Base-by-base conservation (phyloP, 2,329 filamentous ascomycete genomes). In the Aureobasidium sp. region DNA sequence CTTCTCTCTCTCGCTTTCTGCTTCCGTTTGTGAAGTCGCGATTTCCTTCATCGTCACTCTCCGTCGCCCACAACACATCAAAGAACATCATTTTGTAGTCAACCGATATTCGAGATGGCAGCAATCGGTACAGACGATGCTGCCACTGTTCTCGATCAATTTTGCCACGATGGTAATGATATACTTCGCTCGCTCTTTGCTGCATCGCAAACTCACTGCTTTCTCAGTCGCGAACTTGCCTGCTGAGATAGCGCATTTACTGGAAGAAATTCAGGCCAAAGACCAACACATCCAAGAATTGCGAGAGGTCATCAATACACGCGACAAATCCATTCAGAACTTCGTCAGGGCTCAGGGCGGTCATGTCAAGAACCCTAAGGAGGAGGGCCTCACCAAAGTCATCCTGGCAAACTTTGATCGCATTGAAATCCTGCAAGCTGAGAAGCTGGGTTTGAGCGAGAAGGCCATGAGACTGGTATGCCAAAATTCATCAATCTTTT, bases 221-320 rank as follows among this genome's bases (percentile, higher is more conserved):
- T 9, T 12, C 27, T 5, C 65, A 80, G 87, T 88, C 24, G 86
- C 88, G 69, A 94, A 94, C 70, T 81, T 93, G 32, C 89, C 89
- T 65, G 88, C 90, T 66, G 90, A 94, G 75, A 86, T 94, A 64
- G 86, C 87, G 24, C 92, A 92, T 76, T 82, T 93, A 65, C 87
- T 92, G 70, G 89, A 92, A 71, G 90, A 94, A 75, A 89, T 93
- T 66, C 81, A 86, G 70, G 87, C 89, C 72, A 93, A 92, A 74
- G 90, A 95, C 72, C 82, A 84, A 55, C 81, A 85, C 66, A 88
- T 90, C 67, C 79, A 84, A 70, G 86, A 90, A 52, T 87, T 87
- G 71, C 79, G 87, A 63, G 81, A 84, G 65, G 81, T 83, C 66
- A 90, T 92, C 70, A 83, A 85, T 44, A 85, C 88, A 63, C 86